Base-by-base conservation (phyloP, 352 stramenopile species). In the Blastocystis sp. region DNA sequence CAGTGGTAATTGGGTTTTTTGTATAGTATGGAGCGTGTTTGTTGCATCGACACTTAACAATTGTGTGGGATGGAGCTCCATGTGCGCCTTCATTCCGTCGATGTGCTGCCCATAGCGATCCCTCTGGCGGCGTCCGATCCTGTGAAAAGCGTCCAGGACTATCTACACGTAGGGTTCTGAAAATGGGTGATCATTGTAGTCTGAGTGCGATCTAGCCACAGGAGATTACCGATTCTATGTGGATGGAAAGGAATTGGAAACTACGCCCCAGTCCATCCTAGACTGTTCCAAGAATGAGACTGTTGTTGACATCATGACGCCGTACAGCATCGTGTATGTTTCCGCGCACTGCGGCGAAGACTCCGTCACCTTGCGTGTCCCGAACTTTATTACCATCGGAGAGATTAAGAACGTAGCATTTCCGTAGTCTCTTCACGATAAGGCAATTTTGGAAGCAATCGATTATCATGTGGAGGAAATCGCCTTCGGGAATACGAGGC, bases 1-100 rank as follows among this genome's bases (percentile, higher is more conserved):
- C 74, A 84, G 74, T 84, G 74, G 74, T 84, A 84, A 84, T 21
- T 43, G 28, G 23, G 1, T 48, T 38, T 38, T 59, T 84, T 41
- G 61, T 81, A 62, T 41, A 48, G 41, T 84, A 56, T 56, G 48
- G 52, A 21, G 53, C 69, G 14, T 67, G 23, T 84, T 48, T 69
- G 45, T 59, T 84, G 60, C 19, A 40, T 19, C 11, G 1, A 0
- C 69, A 53, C 69, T 84, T 56, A 56, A 56, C 14, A 14, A 7
- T 56, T 56, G 48, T 0, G 14, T 56, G 0, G 48, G 14, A 56
- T 56, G 48, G 48, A 56, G 48, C 48, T 56, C 0, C 0, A 56
- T 56, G 48, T 14, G 5, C 48, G 48, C 48, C 48, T 56, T 56
- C 48, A 56, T 56, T 56, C 48, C 48, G 5, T 56, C 1, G 14